Percentiles rank a stretch among this genome's conserved stretches.
Evolutionary conservation across 1,139 yeast species (phyloP).

Genomic region (Geotrichum candidum): DNA sequence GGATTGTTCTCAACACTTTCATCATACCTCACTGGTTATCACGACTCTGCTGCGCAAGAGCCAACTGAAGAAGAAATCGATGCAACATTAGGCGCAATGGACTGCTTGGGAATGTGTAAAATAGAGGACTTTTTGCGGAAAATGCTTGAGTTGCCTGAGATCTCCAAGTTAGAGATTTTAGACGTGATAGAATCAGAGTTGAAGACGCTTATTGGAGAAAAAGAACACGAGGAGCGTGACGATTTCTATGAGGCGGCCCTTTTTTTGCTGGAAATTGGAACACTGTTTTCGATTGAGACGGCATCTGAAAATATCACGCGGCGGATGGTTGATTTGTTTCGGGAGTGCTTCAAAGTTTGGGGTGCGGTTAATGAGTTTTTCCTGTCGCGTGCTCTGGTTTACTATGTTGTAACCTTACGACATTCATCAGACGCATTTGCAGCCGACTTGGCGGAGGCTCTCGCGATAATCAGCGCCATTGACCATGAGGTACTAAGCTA

Average conservation of each 20-base stretch:
- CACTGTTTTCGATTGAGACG: conserved; percentile 20
- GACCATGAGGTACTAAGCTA: conserved; percentile 17
- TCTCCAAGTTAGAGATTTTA: conserved; percentile 2
- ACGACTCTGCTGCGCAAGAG: conserved; percentile 75
- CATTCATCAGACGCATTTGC: conserved; percentile 45
- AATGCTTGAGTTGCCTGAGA: conserved; percentile 1
- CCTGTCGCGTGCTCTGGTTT: conserved; percentile 28
- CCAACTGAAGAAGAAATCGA: conserved; percentile 92
- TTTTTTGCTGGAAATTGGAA: conserved; percentile 26
- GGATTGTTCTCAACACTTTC: conserved; percentile 85
- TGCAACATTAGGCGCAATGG: conserved; percentile 71
- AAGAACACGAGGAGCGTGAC: conserved; percentile 20
- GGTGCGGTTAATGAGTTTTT: conserved; percentile 29
- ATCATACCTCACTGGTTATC: conserved; percentile 82
- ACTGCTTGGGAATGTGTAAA: conserved; percentile 67
- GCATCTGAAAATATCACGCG: conserved; percentile 7
- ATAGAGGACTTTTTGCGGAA: conserved; percentile 46
- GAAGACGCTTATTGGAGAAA: conserved; percentile 24
- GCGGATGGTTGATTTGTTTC: conserved; percentile 30
- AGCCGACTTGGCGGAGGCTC: conserved; percentile 3
- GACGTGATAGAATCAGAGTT: conserved; percentile 25
- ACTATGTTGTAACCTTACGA: conserved; percentile 24
- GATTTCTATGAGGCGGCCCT: conserved; percentile 17
- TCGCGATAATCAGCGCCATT: conserved; percentile 11
- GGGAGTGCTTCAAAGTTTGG: conserved; percentile 22